These are phyloP conservation scores for Alternaria sp. DNA, from an alignment of 2,329 filamentous ascomycete genomes.

Conservation along the genomic window DNA sequence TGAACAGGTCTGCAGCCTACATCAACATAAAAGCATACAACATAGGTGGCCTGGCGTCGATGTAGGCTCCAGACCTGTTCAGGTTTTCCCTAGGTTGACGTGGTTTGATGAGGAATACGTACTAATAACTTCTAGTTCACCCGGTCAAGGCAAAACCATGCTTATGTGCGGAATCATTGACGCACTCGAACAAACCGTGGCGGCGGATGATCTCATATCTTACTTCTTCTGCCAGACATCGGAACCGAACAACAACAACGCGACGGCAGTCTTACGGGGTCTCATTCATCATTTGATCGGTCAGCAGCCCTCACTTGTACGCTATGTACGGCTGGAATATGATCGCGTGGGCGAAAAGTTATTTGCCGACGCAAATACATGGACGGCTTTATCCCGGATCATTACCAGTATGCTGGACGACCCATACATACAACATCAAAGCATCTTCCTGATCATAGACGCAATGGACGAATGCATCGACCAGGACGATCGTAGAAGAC, in stretches of 20 bases:
- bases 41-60: too few species aligned
- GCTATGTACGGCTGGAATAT: not conserved
- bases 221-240: not conserved
- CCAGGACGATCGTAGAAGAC: not conserved
- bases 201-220: too few species aligned
- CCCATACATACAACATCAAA: fast-evolving
- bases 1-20: too few species aligned
- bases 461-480: not conserved
- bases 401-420: not conserved
- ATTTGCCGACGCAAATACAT: not conserved
- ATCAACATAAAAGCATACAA: too few species aligned
- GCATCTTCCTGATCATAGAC: not conserved
- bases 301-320: not conserved
- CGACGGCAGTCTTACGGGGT: not conserved
- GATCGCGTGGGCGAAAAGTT: not conserved
- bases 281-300: not conserved
- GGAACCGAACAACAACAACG: not conserved
- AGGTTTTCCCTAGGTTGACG: too few species aligned
- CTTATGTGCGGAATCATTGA: not conserved
- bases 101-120: too few species aligned
- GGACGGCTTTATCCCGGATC: not conserved
- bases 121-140: not conserved
- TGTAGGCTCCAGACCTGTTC: too few species aligned
- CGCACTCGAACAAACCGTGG: too few species aligned
- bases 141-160: not conserved